phyloP scores from a whole-genome alignment of 2,329 filamentous ascomycete species.

The Fusarium guadeloupense region DNA sequence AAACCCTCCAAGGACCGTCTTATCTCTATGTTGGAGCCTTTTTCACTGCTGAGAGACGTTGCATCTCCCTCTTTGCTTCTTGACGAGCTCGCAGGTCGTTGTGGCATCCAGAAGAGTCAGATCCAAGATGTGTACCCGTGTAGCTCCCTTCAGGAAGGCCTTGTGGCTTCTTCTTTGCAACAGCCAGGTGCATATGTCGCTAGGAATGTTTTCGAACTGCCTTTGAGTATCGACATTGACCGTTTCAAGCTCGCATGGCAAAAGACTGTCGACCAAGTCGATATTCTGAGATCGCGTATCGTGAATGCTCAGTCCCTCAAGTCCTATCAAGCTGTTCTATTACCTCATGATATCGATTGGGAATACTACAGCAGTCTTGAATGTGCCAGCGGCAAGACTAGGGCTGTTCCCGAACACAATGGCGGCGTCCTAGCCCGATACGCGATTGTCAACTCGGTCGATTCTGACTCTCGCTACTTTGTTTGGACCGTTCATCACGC shows the following conservation, averaged over 20 bases:
- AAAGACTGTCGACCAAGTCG: slow-evolving; percentile 17
- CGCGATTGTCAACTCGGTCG: background rate
- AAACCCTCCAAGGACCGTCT: background rate
- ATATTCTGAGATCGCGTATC: slow-evolving; percentile 40
- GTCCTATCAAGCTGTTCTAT: slow-evolving; percentile 33
- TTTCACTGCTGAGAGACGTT: slow-evolving; percentile 11
- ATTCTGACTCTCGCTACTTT: slow-evolving; percentile 9
- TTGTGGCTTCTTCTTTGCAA: slow-evolving; percentile 27
- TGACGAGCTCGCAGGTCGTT: slow-evolving; percentile 17
- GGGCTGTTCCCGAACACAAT: slow-evolving; percentile 16
- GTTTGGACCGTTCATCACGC: slow-evolving; percentile 35
- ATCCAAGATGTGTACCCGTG: slow-evolving; percentile 31
- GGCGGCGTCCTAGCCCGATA: slow-evolving; percentile 23
- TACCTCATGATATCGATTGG: slow-evolving; percentile 22
- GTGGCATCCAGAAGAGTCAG: slow-evolving; percentile 5
- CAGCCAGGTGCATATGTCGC: slow-evolving; percentile 36
- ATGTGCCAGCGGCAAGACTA: background rate
- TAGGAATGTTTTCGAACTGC: slow-evolving; percentile 29
- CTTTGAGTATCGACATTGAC: background rate
- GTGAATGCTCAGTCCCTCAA: slow-evolving; percentile 25
- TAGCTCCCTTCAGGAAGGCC: slow-evolving; percentile 33
- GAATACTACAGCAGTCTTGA: background rate
- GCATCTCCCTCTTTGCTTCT: slow-evolving; percentile 7
- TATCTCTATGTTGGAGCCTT: background rate
- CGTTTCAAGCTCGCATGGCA: slow-evolving; percentile 39